Evolutionary conservation across 176 grass and related monocot genomes (phyloP).

Genomic region (Oryza rufipogon): DNA sequence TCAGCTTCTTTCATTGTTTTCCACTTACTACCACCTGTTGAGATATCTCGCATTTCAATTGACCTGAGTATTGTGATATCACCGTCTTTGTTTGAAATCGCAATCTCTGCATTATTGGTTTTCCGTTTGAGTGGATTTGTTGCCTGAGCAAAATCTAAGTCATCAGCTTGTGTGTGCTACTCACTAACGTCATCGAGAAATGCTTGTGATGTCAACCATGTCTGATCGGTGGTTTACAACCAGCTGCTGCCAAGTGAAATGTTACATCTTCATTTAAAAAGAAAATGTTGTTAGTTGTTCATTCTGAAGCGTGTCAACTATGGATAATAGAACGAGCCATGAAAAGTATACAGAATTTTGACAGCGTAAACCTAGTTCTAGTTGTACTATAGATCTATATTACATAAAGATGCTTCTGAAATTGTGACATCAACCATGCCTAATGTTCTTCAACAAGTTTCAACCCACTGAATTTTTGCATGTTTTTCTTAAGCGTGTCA

Average conservation of each 20-base stretch:
- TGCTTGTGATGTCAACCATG: neutral
- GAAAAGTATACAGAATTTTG: neutral
- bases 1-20: slow-evolving; percentile 7
- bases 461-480: too few relatives aligned
- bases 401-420: neutral
- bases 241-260: neutral
- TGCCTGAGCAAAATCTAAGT: neutral
- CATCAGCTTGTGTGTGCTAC: neutral
- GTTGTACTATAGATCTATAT: neutral
- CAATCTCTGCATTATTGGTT: neutral
- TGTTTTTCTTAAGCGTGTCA: too few relatives aligned
- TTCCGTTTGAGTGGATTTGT: neutral
- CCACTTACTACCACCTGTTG: neutral
- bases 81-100: neutral
- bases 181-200: neutral
- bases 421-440: too few relatives aligned
- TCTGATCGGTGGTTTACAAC: neutral
- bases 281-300: too few relatives aligned
- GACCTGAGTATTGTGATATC: slow-evolving; percentile 10
- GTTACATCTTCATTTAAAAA: neutral
- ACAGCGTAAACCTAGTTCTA: neutral
- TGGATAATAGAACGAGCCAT: neutral
- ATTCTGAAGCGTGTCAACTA: neutral
- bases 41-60: slow-evolving; percentile 35
- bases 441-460: too few relatives aligned